Conservation (phyloP, 441 rosid species). For the Mallotus repandus region DNA sequence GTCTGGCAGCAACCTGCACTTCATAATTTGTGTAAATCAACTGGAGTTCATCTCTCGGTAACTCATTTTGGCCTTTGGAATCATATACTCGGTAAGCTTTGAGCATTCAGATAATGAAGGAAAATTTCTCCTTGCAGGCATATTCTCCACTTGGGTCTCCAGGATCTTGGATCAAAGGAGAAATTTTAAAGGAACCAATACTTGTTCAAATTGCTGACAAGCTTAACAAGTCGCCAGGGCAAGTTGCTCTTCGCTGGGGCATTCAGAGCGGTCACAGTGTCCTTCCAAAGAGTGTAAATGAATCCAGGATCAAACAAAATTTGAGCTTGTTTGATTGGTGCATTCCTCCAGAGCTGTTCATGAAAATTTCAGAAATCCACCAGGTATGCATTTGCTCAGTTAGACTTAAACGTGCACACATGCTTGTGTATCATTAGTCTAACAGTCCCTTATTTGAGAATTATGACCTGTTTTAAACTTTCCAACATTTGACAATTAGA, state of each 20-base stretch:
- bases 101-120: neutral
- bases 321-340: conserved; percentile 48
- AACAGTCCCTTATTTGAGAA: no score
- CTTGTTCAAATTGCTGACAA: conserved; percentile 40
- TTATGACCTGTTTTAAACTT: no score
- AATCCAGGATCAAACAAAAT: conserved; percentile 45
- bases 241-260: conserved; percentile 56
- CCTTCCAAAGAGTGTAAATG: conserved; percentile 53
- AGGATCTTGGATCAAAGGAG: conserved; percentile 50
- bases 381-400: conserved; percentile 29
- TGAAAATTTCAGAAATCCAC: conserved; percentile 37
- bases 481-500: no score
- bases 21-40: conserved; percentile 53
- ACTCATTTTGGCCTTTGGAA: neutral
- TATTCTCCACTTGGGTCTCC: conserved; percentile 59
- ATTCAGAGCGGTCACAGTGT: conserved; percentile 50
- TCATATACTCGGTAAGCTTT: neutral
- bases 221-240: conserved; percentile 50
- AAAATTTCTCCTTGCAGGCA: conserved; percentile 29
- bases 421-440: neutral
- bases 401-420: neutral
- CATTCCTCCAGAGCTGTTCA: conserved; percentile 42
- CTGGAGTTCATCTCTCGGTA: conserved; percentile 55
- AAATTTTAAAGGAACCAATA: conserved; percentile 43
- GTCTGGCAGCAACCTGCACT: conserved; percentile 60